A percentile compares a stretch with the other conserved stretches of the same genome.
Conservation (phyloP, 1,284 basidiomycete genomes). For the Hymenochaete sp. region DNA sequence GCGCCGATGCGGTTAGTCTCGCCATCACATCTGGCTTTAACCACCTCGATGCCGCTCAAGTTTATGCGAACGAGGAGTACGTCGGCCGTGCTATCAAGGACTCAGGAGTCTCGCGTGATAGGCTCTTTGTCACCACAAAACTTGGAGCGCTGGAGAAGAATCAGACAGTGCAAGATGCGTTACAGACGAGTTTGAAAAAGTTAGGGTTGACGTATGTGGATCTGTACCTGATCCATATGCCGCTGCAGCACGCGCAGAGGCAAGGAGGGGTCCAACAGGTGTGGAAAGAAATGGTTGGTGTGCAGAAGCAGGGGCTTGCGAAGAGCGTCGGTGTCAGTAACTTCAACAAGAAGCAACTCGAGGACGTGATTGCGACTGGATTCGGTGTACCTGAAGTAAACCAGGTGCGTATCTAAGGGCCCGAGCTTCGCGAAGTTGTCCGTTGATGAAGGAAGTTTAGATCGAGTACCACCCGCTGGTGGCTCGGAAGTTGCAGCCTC, state of each 20-base stretch:
- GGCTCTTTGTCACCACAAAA: constrained; percentile 64
- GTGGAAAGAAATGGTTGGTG: constrained; percentile 68
- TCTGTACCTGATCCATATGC: constrained; percentile 69
- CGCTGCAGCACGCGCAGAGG: constrained; percentile 26
- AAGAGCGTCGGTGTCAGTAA: constrained; percentile 83
- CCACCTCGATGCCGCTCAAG: constrained; percentile 67
- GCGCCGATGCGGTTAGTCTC: constrained; percentile 35
- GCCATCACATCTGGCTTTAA: constrained; percentile 57
- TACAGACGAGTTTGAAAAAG: constrained; percentile 48
- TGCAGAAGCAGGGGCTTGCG: constrained; percentile 58
- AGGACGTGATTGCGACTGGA: constrained; percentile 51
- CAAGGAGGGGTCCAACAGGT: constrained; percentile 40
- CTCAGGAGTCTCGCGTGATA: constrained; percentile 44
- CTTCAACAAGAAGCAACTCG: constrained; percentile 59
- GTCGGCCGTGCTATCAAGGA: constrained; percentile 40
- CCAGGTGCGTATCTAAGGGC: constrained; percentile 47
- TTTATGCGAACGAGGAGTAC: constrained; percentile 53
- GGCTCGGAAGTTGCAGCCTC: constrained; percentile 46
- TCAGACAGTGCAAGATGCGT: constrained; percentile 40
- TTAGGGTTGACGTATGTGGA: constrained; percentile 66
- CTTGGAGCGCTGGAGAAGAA: constrained; percentile 32
- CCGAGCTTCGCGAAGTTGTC: too few species aligned
- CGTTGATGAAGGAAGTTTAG: constrained; percentile 34
- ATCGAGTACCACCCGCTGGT: constrained; percentile 81
- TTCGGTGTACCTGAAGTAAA: constrained; percentile 65